Conservation (phyloP, 2,329 filamentous ascomycete genomes). For the Lachnellula subtilissima region DNA sequence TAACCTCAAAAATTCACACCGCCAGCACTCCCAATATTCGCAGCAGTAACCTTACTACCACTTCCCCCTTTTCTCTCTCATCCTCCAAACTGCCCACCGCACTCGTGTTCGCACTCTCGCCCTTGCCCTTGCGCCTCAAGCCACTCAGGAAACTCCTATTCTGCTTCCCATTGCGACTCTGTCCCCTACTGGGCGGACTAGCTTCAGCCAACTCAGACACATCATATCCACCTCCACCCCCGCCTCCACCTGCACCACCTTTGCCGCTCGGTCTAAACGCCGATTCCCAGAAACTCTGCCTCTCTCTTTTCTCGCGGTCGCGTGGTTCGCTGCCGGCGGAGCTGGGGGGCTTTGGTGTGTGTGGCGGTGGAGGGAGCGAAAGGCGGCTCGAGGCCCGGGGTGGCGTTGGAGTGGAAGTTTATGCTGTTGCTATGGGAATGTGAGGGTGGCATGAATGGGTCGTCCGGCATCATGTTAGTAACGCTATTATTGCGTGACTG, state of each 20-base stretch:
- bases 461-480: neutral
- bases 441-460: neutral
- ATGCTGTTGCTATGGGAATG: neutral
- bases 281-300: slow-evolving; percentile 31
- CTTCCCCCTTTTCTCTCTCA: neutral
- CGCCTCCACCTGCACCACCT: slow-evolving; percentile 12
- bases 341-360: slow-evolving; percentile 16
- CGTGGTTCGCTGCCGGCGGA: slow-evolving; percentile 23
- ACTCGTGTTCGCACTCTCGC: neutral
- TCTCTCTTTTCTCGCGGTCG: slow-evolving; percentile 21
- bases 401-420: neutral
- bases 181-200: slow-evolving; percentile 16
- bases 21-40: too few species aligned
- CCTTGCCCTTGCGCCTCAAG: slow-evolving; percentile 18
- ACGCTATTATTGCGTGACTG: neutral
- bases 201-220: slow-evolving; percentile 13
- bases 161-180: slow-evolving; percentile 26
- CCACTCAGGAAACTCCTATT: slow-evolving; percentile 28
- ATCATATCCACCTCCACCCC: slow-evolving; percentile 3
- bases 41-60: too few species aligned
- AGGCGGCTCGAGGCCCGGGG: neutral
- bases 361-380: slow-evolving; percentile 7
- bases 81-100: neutral
- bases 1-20: too few species aligned
- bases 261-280: slow-evolving; percentile 23